Conservation (phyloP, 768 basidiomycete species). For the Multifurca ochricompacta region DNA sequence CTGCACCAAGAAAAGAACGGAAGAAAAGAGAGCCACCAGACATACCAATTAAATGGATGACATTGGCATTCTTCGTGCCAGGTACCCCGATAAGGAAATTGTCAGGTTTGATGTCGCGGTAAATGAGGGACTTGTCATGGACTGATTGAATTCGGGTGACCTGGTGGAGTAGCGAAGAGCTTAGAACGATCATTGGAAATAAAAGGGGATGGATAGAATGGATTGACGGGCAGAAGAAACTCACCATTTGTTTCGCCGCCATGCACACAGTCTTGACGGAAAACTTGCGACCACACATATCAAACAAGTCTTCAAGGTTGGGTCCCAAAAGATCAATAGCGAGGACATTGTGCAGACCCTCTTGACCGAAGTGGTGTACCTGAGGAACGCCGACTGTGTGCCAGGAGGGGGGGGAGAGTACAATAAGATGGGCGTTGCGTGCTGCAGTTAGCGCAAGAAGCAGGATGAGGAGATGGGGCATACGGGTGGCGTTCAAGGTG, state of each 20-base stretch:
- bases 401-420: constrained; percentile 9
- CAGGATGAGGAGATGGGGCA: constrained; percentile 28
- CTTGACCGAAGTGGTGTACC: constrained; percentile 98
- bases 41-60: constrained; percentile 80
- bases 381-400: constrained; percentile 86
- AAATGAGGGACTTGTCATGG: constrained; percentile 97
- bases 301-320: constrained; percentile 94
- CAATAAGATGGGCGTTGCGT: not conserved
- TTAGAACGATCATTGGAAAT: constrained; percentile 49
- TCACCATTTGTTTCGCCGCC: constrained; percentile 98
- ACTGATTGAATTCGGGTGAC: constrained; percentile 94
- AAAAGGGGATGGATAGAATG: not conserved
- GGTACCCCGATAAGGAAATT: constrained; percentile 97
- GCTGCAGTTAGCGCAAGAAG: constrained; percentile 2
- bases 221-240: constrained; percentile 24
- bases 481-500: constrained; percentile 85
- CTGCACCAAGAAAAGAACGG: not conserved
- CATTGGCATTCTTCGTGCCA: constrained; percentile 82
- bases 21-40: constrained; percentile 8
- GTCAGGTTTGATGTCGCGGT: constrained; percentile 98
- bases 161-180: constrained; percentile 35
- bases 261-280: constrained; percentile 97
- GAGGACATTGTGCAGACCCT: constrained; percentile 94
- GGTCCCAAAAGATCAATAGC: constrained; percentile 96
- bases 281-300: constrained; percentile 99